Conservation (phyloP, 2,329 filamentous ascomycete genomes). For the Ascochyta pisi region DNA sequence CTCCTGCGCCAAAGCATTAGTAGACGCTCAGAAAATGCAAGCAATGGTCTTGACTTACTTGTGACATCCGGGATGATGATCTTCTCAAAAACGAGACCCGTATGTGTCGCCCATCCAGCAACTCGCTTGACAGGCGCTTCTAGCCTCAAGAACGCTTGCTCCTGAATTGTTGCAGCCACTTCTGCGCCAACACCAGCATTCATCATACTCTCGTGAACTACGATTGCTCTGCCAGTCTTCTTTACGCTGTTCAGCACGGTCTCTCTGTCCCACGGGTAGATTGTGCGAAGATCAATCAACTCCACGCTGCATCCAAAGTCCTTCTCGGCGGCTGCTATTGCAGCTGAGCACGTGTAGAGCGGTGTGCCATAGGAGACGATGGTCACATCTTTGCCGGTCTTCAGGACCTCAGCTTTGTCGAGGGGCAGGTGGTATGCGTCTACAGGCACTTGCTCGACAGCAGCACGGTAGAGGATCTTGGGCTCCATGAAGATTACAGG, state of each 20-base stretch:
- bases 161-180: slow-evolving; percentile 86
- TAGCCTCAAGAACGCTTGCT: slow-evolving; percentile 81
- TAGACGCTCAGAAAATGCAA: neutral
- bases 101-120: slow-evolving; percentile 88
- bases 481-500: slow-evolving; percentile 94
- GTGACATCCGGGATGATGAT: slow-evolving; percentile 81
- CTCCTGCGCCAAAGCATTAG: slow-evolving; percentile 35
- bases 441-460: slow-evolving; percentile 87
- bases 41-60: slow-evolving; percentile 65
- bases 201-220: slow-evolving; percentile 92
- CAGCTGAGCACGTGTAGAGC: slow-evolving; percentile 80
- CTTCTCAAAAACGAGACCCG: slow-evolving; percentile 76
- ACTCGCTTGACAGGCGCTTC: slow-evolving; percentile 87
- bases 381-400: slow-evolving; percentile 80
- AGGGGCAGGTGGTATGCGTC: slow-evolving; percentile 83
- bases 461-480: slow-evolving; percentile 89
- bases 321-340: slow-evolving; percentile 78
- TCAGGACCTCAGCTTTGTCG: slow-evolving; percentile 83
- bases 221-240: slow-evolving; percentile 84
- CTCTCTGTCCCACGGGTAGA: slow-evolving; percentile 90
- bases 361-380: slow-evolving; percentile 90
- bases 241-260: slow-evolving; percentile 81
- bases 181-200: slow-evolving; percentile 90
- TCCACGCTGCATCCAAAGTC: slow-evolving; percentile 78
- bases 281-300: slow-evolving; percentile 83